These are phyloP conservation scores for Penicillium sp. DNA, from an alignment of 2,329 filamentous ascomycete species.

Conservation along the genomic window DNA sequence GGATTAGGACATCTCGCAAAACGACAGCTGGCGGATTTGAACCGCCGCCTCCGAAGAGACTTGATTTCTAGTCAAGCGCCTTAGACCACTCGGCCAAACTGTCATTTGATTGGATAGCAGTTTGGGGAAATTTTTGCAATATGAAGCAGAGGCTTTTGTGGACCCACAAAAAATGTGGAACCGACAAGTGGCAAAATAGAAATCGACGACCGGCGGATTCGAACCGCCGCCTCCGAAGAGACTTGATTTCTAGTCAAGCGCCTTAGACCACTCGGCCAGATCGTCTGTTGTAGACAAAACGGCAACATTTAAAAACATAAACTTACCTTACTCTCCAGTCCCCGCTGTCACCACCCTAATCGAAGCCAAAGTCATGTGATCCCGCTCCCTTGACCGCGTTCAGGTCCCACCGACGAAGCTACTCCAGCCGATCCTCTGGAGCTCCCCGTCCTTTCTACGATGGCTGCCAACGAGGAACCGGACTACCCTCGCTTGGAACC, in stretches of 20 bases:
- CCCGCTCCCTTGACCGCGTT: too few relatives aligned
- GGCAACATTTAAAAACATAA: too few relatives aligned
- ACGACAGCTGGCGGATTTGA: constrained; percentile 5
- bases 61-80: constrained; percentile 5
- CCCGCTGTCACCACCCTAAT: too few relatives aligned
- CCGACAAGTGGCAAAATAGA: not conserved
- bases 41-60: constrained; percentile 2
- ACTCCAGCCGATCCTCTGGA: too few relatives aligned
- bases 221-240: constrained; percentile 7
- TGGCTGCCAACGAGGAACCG: not conserved
- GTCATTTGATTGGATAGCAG: not conserved
- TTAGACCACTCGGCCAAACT: constrained; percentile 4
- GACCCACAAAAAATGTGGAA: not conserved
- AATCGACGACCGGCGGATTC: constrained; percentile 5
- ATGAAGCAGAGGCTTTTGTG: not conserved
- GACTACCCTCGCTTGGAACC: not conserved
- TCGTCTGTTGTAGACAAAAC: not conserved
- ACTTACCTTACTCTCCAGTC: too few relatives aligned
- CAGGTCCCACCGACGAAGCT: too few relatives aligned
- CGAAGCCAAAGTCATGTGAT: too few relatives aligned
- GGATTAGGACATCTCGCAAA: not conserved
- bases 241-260: constrained; percentile 10
- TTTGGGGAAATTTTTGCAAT: not conserved
- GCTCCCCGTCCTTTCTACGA: not conserved
- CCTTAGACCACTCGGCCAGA: constrained; percentile 9